Conservation (phyloP, 805 yeast species). For the Priceomyces haplophilus region DNA sequence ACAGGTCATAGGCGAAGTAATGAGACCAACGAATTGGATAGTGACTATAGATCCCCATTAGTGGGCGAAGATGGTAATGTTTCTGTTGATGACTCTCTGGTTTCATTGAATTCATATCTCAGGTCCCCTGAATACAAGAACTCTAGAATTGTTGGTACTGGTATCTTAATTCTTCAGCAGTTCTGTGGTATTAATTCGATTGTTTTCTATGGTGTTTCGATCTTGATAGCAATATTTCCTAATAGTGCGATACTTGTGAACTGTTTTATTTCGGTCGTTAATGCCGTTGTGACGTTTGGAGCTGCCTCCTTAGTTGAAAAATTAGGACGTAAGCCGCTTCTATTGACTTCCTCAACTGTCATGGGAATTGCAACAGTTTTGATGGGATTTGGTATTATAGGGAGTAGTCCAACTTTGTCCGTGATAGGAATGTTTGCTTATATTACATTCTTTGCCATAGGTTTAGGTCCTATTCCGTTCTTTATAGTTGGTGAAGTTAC, state of each 20-base stretch:
- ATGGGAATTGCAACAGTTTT: constrained; percentile 67
- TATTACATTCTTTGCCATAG: constrained; percentile 84
- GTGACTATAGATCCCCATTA: not conserved
- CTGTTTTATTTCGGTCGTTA: constrained; percentile 70
- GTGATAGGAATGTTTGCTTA: constrained; percentile 66
- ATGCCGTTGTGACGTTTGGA: constrained; percentile 67
- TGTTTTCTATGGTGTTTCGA: constrained; percentile 88
- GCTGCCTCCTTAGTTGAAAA: constrained; percentile 76
- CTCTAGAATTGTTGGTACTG: constrained; percentile 64
- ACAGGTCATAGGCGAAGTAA: not conserved
- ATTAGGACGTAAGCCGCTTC: constrained; percentile 69
- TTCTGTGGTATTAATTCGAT: constrained; percentile 91
- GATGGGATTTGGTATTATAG: constrained; percentile 64
- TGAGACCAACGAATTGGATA: not conserved
- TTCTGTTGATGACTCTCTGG: constrained; percentile 8
- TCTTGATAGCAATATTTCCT: constrained; percentile 71
- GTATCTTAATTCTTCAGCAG: constrained; percentile 81
- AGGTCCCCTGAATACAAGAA: constrained; percentile 49
- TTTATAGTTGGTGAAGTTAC: constrained; percentile 85
- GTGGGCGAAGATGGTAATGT: constrained; percentile 9
- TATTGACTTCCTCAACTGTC: constrained; percentile 59
- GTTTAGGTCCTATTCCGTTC: constrained; percentile 95
- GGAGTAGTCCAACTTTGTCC: constrained; percentile 45
- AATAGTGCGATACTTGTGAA: constrained; percentile 67
- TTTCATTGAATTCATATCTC: constrained; percentile 44